Evolutionary conservation across 176 grass and related monocot species (phyloP).

Genomic region (Stipa capillata): DNA sequence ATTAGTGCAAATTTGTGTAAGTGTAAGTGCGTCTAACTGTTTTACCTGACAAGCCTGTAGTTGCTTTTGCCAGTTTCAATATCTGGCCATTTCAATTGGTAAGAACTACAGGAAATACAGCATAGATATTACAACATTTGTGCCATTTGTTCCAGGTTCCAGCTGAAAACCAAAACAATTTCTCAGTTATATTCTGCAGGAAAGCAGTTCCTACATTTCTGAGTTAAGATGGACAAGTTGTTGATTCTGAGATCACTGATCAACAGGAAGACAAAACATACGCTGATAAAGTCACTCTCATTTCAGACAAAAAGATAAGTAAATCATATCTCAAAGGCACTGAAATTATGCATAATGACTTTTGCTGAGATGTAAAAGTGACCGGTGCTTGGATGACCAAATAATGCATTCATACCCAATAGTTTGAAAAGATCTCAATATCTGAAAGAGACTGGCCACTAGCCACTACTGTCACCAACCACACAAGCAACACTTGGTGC

Average conservation of each 20-base stretch:
- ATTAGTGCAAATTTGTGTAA: neutral
- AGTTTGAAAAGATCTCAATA: neutral
- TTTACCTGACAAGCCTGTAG: neutral
- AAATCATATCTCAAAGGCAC: neutral
- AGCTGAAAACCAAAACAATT: too few relatives aligned
- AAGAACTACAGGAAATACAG: too few relatives aligned
- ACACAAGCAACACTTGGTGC: constrained; percentile 34
- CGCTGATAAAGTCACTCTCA: too few relatives aligned
- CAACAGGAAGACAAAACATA: too few relatives aligned
- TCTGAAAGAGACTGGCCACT: constrained; percentile 23
- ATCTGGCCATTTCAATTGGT: neutral
- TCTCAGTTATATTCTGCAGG: too few relatives aligned
- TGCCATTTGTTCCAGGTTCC: too few relatives aligned
- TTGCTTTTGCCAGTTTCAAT: neutral
- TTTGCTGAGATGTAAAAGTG: constrained; percentile 15
- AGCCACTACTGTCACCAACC: constrained; percentile 12
- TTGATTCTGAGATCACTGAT: too few relatives aligned
- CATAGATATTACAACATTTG: too few relatives aligned
- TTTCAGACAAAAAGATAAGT: neutral
- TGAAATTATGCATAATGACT: too few relatives aligned
- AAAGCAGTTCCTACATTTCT: too few relatives aligned
- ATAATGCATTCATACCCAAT: neutral
- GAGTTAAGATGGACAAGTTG: too few relatives aligned
- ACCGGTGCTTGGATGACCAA: constrained; percentile 14
- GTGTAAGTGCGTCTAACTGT: neutral